Evolutionary conservation across 148 eudicot genomes (phyloP), one percentile per base, ranked within the genome.

Genomic region (Camellia japonica): DNA sequence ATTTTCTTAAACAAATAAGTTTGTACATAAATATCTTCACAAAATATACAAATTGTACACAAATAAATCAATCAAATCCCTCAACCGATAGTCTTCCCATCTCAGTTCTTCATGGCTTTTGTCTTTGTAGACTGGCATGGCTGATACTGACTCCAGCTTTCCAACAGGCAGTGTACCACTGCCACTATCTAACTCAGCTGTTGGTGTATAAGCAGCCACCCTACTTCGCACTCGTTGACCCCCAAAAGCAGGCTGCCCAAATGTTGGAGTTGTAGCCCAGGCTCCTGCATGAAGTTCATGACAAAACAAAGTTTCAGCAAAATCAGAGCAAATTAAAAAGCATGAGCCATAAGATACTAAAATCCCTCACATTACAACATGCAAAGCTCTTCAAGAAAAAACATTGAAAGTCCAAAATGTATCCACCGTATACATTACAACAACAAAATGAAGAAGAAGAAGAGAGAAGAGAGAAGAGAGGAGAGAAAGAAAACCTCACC

Each of bases 41-140:
- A 30, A 30, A 30, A 30, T 30, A 30, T 1, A 1, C 38, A 30
- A 30, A 30, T 30, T 30, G 38, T 30, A 30, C 38, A 30, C 38
- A 30, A 30, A 30, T 30, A 30, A 30, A 30, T 30, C 38, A 30
- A 30, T 30, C 1, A 30, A 30, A 84, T 96, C 98, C 73, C 98
- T 97, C 69, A 83, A 86, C 80, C 93, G 97, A 81, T 93, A 93
- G 85, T 96, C 99, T 87, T 93, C 99, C 99, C 99, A 96, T 79
- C 98, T 90, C 76, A 96, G 86, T 84, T 93, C 99, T 85, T 96
- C 99, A 78, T 92, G 98, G 87, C 98, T 96, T 88, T 93, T 96
- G 30, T 93, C 97, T 84, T 93, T 96, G 90, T 93, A 90, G 43
- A 80, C 95, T 72, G 89, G 87, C 98, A 96, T 92, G 63, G 98